These are phyloP conservation scores for Pseudonitzschia pungens DNA, from an alignment of 108 stramenopile genomes.

Conservation along the genomic window DNA sequence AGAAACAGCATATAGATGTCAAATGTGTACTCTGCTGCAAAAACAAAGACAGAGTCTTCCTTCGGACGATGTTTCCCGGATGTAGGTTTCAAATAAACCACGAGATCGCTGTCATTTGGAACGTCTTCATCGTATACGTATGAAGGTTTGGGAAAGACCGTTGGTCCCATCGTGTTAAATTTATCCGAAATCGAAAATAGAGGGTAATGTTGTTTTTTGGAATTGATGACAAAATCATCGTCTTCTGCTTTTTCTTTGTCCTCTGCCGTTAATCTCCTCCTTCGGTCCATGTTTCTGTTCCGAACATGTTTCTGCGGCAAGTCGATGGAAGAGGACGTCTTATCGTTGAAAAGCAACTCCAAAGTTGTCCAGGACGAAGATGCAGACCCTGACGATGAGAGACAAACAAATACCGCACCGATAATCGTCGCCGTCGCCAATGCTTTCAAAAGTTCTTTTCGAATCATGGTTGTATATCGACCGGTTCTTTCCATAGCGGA, in stretches of 20 bases:
- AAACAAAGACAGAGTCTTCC: constrained; percentile 39
- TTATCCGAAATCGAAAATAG: neutral
- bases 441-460: neutral
- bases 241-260: neutral
- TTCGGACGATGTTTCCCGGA: constrained; percentile 41
- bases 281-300: neutral
- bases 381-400: neutral
- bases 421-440: neutral
- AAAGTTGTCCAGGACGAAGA: neutral
- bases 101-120: neutral
- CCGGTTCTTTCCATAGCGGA: neutral
- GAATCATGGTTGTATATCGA: neutral
- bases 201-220: neutral
- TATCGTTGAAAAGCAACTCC: too few species aligned
- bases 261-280: neutral
- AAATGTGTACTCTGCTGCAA: constrained; percentile 33
- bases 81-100: neutral
- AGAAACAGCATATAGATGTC: constrained; percentile 47
- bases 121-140: constrained; percentile 4
- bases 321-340: too few species aligned
- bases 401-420: neutral
- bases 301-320: too few species aligned
- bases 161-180: constrained; percentile 12
- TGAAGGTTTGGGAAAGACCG: constrained; percentile 34
- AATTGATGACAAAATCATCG: neutral